Evolutionary conservation across 192 early-diverging fungal genomes (phyloP), one percentile per base, ranked within the genome.

Genomic region (Podila epigama): DNA sequence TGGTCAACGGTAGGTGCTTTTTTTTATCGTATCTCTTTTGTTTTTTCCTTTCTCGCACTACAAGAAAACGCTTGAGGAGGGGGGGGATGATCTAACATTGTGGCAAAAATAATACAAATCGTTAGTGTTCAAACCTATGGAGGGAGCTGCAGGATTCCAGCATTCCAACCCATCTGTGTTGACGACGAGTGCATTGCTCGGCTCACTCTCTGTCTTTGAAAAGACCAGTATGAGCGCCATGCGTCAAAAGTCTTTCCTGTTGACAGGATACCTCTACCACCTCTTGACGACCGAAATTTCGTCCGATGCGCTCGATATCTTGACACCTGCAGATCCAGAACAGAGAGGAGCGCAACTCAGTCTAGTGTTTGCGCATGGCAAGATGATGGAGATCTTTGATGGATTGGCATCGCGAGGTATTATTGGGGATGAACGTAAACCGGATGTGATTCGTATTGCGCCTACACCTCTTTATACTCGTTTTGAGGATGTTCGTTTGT

Each of bases 381-480:
- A 79, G 29, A 87, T 90, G 87, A 81, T 85, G 70, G 69, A 85
- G 9, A 58, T 96, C 6, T 91, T 92, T 83, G 72, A 84, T 0
- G 86, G 69, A 0, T 81, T 98, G 65, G 57, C 70, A 25, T 65
- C 56, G 8, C 66, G 84, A 4, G 96, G 92, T 6, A 86, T 97
- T 9, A 84, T 97, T 39, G 88, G 89, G 22, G 97, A 99, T 66
- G 93, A 96, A 65, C 84, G 97, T 33, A 92, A 92, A 66, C 96
- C 96, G 1, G 89, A 95, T 85, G 93, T 93, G 34, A 95, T 99
- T 63, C 85, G 97, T 40, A 81, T 99, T 32, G 91, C 94, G 5
- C 97, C 97, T 11, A 87, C 87, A 16, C 96, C 97, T 16, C 82
- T 99, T 31, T 99, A 98, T 79, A 94, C 95, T 77, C 88, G 86